Conservation (phyloP, 768 basidiomycete genomes). For the Mycena albidolilacea region DNA sequence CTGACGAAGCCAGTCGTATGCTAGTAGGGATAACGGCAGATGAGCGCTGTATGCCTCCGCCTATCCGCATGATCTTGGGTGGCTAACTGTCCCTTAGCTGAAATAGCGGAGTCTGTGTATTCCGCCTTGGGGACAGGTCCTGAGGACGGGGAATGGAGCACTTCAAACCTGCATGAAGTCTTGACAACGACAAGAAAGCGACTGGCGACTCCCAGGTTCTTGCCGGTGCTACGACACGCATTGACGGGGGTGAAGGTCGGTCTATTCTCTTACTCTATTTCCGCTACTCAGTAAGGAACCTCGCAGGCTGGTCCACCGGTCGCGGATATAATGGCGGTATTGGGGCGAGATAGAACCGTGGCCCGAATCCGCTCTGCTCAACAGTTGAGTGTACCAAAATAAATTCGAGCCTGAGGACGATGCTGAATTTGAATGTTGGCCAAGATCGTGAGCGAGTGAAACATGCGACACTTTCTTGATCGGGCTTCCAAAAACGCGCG, state of each 20-base stretch:
- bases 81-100: slow-evolving; percentile 40
- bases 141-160: slow-evolving; percentile 53
- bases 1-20: slow-evolving; percentile 71
- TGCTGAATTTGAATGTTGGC: too few relatives aligned
- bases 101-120: slow-evolving; percentile 51
- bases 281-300: background rate
- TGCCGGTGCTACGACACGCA: slow-evolving; percentile 83
- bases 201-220: slow-evolving; percentile 64
- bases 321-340: slow-evolving; percentile 58
- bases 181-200: slow-evolving; percentile 62
- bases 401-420: too few relatives aligned
- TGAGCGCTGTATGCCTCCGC: slow-evolving; percentile 57
- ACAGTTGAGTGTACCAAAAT: too few relatives aligned
- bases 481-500: too few relatives aligned
- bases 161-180: slow-evolving; percentile 51
- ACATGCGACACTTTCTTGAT: too few relatives aligned
- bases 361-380: slow-evolving; percentile 38
- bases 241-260: slow-evolving; percentile 89
- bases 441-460: too few relatives aligned
- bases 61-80: slow-evolving; percentile 25
- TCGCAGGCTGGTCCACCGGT: slow-evolving; percentile 65
- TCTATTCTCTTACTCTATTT: slow-evolving; percentile 1
- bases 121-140: slow-evolving; percentile 50
- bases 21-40: slow-evolving; percentile 55
- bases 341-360: slow-evolving; percentile 61